Evolutionary conservation across 306 rosid species (phyloP).

Genomic region (Arachis stenosperma): DNA sequence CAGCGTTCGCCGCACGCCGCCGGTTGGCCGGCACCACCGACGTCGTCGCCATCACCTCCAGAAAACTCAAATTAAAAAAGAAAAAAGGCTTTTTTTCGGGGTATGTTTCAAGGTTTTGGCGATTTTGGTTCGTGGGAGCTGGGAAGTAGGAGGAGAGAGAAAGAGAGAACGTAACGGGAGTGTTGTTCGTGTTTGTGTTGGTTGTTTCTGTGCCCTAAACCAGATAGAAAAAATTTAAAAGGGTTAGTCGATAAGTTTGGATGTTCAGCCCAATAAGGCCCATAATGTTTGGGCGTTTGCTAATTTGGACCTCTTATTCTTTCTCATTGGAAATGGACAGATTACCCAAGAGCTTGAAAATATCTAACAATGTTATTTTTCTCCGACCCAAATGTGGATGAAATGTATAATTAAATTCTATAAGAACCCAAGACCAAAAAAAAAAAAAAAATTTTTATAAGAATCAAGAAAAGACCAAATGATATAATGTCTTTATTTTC

Average conservation of each 20-base stretch:
- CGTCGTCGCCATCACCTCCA: slow-evolving; percentile 46
- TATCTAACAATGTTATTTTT: too few relatives aligned
- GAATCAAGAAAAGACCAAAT: too few relatives aligned
- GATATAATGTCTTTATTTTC: too few relatives aligned
- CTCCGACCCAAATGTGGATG: too few relatives aligned
- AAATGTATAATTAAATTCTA: too few relatives aligned
- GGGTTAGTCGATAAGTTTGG: neutral
- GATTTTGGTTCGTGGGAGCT: neutral
- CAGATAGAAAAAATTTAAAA: neutral
- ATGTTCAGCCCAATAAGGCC: neutral
- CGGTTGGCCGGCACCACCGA: slow-evolving; percentile 83
- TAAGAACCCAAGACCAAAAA: too few relatives aligned
- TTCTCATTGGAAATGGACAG: too few relatives aligned
- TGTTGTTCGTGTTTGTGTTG: neutral
- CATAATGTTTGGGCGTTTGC: neutral
- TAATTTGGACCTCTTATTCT: neutral
- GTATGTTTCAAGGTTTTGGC: neutral
- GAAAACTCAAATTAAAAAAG: neutral
- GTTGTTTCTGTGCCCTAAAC: neutral
- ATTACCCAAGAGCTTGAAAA: too few relatives aligned
- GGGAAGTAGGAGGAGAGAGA: neutral
- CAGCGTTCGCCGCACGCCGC: slow-evolving; percentile 44
- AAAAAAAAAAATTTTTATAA: too few relatives aligned
- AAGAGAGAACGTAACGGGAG: neutral
- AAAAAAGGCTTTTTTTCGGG: neutral